Evolutionary conservation across 495 filamentous ascomycete genomes (phyloP).

Genomic region (Achaetomiella virescens): DNA sequence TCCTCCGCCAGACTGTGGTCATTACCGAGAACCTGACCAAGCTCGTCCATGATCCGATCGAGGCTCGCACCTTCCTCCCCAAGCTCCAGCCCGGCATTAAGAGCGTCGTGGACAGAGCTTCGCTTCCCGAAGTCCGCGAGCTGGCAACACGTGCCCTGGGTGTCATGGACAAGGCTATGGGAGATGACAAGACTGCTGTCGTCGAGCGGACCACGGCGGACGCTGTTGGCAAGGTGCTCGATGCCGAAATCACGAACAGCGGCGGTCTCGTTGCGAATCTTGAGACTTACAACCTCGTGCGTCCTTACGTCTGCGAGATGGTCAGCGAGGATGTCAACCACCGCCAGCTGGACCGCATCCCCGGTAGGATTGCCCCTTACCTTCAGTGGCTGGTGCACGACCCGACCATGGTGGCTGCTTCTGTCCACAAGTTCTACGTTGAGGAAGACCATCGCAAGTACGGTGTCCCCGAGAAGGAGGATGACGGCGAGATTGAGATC

Average conservation of each 20-base stretch:
- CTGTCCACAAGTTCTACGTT: slow-evolving; percentile 63
- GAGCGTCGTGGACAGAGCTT: slow-evolving; percentile 76
- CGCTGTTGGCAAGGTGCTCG: slow-evolving; percentile 68
- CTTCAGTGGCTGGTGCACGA: slow-evolving; percentile 62
- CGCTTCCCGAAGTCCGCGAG: slow-evolving; percentile 89
- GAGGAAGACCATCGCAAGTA: slow-evolving; percentile 82
- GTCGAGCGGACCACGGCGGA: slow-evolving; percentile 64
- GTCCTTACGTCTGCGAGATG: slow-evolving; percentile 75
- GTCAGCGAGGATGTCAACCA: slow-evolving; percentile 84
- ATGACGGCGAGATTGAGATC: slow-evolving; percentile 81
- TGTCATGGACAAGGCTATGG: slow-evolving; percentile 94
- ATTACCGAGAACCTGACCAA: slow-evolving; percentile 99
- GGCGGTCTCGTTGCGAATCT: slow-evolving; percentile 57
- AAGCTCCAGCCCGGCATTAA: slow-evolving; percentile 94
- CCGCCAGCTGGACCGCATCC: slow-evolving; percentile 68
- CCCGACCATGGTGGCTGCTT: slow-evolving; percentile 54
- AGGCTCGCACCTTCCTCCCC: slow-evolving; percentile 92
- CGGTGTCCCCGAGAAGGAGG: slow-evolving; percentile 75
- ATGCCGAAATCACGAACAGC: slow-evolving; percentile 64
- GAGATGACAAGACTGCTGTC: slow-evolving; percentile 55
- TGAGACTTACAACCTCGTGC: slow-evolving; percentile 60
- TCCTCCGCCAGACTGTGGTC: slow-evolving; percentile 88
- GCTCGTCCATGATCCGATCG: slow-evolving; percentile 93
- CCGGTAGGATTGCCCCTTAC: slow-evolving; percentile 61
- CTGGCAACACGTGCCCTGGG: slow-evolving; percentile 74